Evolutionary conservation across 208 protist genomes (phyloP), one percentile per base, ranked within the genome.

Genomic region (Trypanosoma avium): DNA sequence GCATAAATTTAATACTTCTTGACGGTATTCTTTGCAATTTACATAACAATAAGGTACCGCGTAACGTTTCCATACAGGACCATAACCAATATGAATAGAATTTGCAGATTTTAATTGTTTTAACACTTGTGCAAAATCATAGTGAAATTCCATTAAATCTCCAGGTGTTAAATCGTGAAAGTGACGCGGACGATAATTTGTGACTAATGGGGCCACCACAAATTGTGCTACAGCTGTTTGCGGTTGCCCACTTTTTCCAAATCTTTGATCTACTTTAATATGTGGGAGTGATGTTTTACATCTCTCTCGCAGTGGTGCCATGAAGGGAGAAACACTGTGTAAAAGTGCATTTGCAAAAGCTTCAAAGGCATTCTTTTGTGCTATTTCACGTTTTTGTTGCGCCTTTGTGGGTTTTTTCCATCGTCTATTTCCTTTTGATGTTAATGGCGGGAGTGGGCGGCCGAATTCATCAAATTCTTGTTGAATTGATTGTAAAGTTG

Each of bases 251-350:
- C 67, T 79, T 66, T 91, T 92, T 49, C 89, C 89, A 64, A 92
- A 95, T 26, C 89, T 85, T 62, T 95, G 89, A 57, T 95, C 89
- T 10, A 95, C 69, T 67, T 95, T 95, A 42, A 95, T 79, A 70
- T 95, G 89, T 10, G 89, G 89, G 24, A 95, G 77, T 26, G 86
- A 91, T 26, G 81, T 90, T 32, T 83, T 76, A 61, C 81, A 90
- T 29, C 59, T 63, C 53, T 73, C 81, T 17, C 89, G 89, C 57
- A 95, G 75, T 36, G 89, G 89, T 10, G 68, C 77, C 85, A 92
- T 95, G 70, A 95, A 95, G 1, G 89, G 89, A 9, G 82, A 90
- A 29, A 90, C 81, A 71, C 77, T 89, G 75, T 92, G 84, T 49
- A 95, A 70, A 33, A 95, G 67, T 9, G 89, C 89, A 47, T 84